Evolutionary conservation across 2,329 filamentous ascomycete species (phyloP).

Genomic region (Paecilomyces formosus): DNA sequence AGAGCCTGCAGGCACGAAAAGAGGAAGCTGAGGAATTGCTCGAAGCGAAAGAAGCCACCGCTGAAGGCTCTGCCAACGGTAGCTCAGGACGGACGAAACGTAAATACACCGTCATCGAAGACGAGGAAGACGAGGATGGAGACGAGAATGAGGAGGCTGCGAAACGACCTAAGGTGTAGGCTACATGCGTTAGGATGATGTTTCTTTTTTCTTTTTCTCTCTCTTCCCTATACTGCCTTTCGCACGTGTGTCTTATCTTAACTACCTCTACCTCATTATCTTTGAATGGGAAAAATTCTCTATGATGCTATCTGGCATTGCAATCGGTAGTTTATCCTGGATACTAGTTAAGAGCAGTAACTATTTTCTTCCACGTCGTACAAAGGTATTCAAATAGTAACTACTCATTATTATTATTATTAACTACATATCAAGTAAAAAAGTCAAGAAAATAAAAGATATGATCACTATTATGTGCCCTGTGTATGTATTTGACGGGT

Average conservation of each 20-base stretch:
- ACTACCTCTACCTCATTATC: neutral
- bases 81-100: conserved; percentile 19
- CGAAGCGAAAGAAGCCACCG: conserved; percentile 9
- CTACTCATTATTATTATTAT: neutral
- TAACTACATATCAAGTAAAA: neutral
- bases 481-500: neutral
- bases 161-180: conserved; percentile 27
- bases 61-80: conserved; percentile 6
- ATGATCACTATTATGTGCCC: neutral
- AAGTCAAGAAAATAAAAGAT: neutral
- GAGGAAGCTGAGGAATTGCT: conserved; percentile 14
- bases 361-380: too few species aligned
- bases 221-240: neutral
- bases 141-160: conserved; percentile 15
- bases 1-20: conserved; percentile 10
- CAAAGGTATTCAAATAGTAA: neutral
- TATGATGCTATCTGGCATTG: neutral
- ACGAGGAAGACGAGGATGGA: conserved; percentile 20
- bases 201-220: neutral
- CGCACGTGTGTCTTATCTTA: neutral
- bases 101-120: conserved; percentile 22
- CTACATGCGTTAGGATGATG: neutral
- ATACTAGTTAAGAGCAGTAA: too few species aligned
- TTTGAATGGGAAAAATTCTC: neutral
- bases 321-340: neutral